Base-by-base conservation (phyloP, 176 grass and related monocot genomes). In the Neostapfia colusana region DNA sequence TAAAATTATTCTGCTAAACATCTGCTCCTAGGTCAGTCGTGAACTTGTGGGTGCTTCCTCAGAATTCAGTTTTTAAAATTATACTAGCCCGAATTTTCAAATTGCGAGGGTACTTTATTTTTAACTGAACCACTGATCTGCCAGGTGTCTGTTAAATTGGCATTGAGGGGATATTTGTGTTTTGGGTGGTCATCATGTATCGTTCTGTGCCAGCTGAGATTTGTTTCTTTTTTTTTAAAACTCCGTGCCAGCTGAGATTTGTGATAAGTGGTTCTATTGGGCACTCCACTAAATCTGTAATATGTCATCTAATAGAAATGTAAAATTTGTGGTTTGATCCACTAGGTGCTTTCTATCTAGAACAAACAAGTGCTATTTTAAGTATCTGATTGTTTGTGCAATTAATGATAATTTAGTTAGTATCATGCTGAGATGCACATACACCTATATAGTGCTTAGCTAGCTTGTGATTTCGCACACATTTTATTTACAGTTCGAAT, bases 1-100 rank as follows among this genome's bases (percentile, higher is more conserved):
- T 26, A 0, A 53, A 77, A 53, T 14, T 35, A 14, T 38, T 81
- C 4, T 2, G n/a, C 20, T 44, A 50, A 18, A 38, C 38, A 18
- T 67, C 8, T 73, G 70, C 16, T 74, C 49, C 8, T 54, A 56
- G 28, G 17, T 27, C 48, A 71, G 18, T 71, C 62, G 61, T 70
- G 13, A 45, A 70, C 25, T 9, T 43, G 27, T 23, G 20, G 14
- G 8, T 21, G 23, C 18, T 10, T 44, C 8, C 2, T 34, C 41
- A 42, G 57, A 21, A 5, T 3, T 36, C 36, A 8, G 6, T 16
- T 16, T 3, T 11, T 27, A 31, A 73, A 58, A 39, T 25, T 45
- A 24, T 14, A 28, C 6, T 31, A 15, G 6, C 25, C 10, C 28
- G 25, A 79, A 24, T 10, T 69, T 79, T 65, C 12, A 34, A 43